Percentiles rank a stretch among this genome's conserved stretches.
These are phyloP conservation scores for Ochetophila trinervis DNA, from an alignment of 306 rosid species.

Conservation along the genomic window DNA sequence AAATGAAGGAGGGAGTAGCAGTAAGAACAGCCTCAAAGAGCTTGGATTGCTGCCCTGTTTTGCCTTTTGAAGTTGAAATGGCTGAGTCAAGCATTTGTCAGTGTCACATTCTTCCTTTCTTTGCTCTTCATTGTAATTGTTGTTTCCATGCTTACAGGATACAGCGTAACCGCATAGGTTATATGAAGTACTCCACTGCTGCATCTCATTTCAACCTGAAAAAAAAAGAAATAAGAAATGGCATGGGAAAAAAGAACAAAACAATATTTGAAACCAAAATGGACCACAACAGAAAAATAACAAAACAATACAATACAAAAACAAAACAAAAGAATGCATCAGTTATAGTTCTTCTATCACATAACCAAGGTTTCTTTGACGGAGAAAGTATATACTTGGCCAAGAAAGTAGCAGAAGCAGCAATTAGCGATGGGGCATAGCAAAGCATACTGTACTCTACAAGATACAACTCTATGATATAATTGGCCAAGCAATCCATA, in stretches of 20 bases:
- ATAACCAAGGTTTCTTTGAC: conserved; percentile 58
- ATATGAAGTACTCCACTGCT: conserved; percentile 50
- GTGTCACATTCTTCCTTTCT: conserved; percentile 51
- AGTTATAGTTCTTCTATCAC: conserved; percentile 14
- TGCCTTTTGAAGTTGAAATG: conserved; percentile 69
- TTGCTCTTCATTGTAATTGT: conserved; percentile 72
- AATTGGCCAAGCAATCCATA: conserved; percentile 54
- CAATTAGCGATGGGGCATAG: conserved; percentile 53
- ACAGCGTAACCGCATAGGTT: conserved; percentile 69
- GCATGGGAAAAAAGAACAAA: background rate
- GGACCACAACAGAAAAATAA: no score
- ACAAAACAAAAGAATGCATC: conserved; percentile 8
- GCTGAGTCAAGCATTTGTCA: conserved; percentile 68
- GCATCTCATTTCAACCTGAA: conserved; percentile 51
- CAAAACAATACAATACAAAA: no score
- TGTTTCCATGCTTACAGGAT: conserved; percentile 84
- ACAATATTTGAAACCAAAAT: background rate
- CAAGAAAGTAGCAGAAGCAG: conserved; percentile 68
- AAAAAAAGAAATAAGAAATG: background rate
- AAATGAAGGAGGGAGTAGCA: conserved; percentile 59
- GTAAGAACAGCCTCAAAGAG: conserved; percentile 66
- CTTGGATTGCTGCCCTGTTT: conserved; percentile 72
- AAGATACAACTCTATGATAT: conserved; percentile 56
- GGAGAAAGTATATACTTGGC: conserved; percentile 56
- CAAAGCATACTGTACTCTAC: conserved; percentile 50